Conservation (phyloP, 345 rosid genomes). For the Aethionema arabicum region DNA sequence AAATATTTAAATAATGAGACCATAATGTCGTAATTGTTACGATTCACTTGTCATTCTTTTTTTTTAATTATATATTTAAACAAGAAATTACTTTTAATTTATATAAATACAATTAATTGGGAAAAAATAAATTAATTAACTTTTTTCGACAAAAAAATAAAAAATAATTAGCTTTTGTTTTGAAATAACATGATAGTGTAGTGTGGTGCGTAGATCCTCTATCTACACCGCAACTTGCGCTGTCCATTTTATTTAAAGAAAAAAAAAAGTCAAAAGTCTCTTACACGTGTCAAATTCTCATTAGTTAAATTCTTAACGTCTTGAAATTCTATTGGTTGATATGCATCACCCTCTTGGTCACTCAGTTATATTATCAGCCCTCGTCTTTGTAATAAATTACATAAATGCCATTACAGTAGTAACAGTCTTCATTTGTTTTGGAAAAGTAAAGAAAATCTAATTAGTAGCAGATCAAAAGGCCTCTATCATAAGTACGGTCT, state of each 20-base stretch:
- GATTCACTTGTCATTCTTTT: slow-evolving; percentile 22
- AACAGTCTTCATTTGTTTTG: slow-evolving; percentile 1
- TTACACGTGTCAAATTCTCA: slow-evolving; percentile 4
- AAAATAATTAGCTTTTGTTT: slow-evolving; percentile 24
- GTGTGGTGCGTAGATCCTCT: slow-evolving; percentile 29
- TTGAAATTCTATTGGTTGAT: slow-evolving; percentile 26
- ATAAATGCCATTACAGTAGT: slow-evolving; percentile 30
- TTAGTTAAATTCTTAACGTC: slow-evolving; percentile 10
- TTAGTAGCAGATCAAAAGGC: slow-evolving; percentile 28
- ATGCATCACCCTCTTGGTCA: slow-evolving; percentile 29
- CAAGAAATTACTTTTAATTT: background rate
- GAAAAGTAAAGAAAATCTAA: slow-evolving; percentile 14
- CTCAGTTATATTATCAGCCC: slow-evolving; percentile 30
- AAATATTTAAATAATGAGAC: slow-evolving; percentile 4
- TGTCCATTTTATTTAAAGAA: slow-evolving; percentile 18
- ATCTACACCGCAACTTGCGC: slow-evolving; percentile 41
- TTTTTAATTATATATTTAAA: background rate
- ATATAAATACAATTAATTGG: too few species aligned
- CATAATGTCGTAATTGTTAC: slow-evolving; percentile 34
- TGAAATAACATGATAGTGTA: slow-evolving; percentile 18
- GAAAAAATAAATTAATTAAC: too few species aligned
- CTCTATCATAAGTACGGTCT: slow-evolving; percentile 37
- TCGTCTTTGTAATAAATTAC: slow-evolving; percentile 10
- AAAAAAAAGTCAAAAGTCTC: background rate
- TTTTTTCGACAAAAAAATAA: too few species aligned